These are phyloP conservation scores for Cinnamomum chago DNA, from an alignment of 164 flowering plant genomes.

Conservation along the genomic window DNA sequence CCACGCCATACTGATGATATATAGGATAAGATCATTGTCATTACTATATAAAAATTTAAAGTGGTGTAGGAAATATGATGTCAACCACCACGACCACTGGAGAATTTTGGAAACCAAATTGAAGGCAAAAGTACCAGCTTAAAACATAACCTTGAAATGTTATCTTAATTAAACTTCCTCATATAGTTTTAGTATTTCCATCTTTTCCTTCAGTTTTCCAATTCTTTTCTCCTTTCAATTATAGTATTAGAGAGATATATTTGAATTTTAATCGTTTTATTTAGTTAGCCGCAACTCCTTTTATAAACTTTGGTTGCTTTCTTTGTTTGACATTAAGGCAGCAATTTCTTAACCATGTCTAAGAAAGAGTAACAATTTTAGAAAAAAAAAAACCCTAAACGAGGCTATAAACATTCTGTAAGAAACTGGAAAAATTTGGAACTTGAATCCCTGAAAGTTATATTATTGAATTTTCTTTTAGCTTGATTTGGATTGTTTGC, in stretches of 20 bases:
- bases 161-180: not conserved
- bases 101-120: not conserved
- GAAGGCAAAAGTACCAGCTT: not conserved
- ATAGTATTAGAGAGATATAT: not conserved
- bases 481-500: no score
- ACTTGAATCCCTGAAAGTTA: no score
- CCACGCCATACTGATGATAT: not conserved
- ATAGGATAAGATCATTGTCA: not conserved
- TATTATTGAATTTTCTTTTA: no score
- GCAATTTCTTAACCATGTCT: not conserved
- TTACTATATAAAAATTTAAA: no score
- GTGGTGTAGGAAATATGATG: not conserved
- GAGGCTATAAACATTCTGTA: no score
- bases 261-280: not conserved
- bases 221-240: not conserved
- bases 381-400: no score
- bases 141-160: not conserved
- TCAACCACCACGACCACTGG: not conserved
- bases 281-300: not conserved
- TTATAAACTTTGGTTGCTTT: no score
- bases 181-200: not conserved
- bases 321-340: not conserved
- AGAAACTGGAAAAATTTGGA: no score
- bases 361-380: no score
- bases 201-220: not conserved